phyloP scores from a whole-genome alignment of 1,284 basidiomycete species.

The Fistulina hepatica region DNA sequence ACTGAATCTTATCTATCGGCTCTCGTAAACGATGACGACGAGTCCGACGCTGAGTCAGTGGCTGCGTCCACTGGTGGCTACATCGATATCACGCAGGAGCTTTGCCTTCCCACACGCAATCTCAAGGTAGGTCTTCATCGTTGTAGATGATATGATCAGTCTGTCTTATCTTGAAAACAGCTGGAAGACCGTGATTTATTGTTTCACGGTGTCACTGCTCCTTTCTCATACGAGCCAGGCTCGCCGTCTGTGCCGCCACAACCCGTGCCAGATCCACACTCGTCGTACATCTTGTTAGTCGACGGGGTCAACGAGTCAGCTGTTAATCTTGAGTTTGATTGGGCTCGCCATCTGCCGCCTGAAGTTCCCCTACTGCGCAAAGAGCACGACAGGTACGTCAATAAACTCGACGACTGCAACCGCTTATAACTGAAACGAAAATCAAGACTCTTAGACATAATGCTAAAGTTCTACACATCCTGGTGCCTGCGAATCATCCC shows the following conservation, averaged over 20 bases:
- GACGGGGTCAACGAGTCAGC: constrained; percentile 27
- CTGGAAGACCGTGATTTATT: constrained; percentile 29
- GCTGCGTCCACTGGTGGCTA: too few species aligned
- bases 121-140: constrained; percentile 24
- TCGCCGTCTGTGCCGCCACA: constrained; percentile 11
- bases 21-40: constrained; percentile 14
- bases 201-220: constrained; percentile 30
- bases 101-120: constrained; percentile 28
- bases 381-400: constrained; percentile 42
- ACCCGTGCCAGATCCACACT: constrained; percentile 22
- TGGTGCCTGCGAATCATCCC: constrained; percentile 46
- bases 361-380: constrained; percentile 34
- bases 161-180: constrained; percentile 11
- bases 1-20: constrained; percentile 15
- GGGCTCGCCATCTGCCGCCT: constrained; percentile 43
- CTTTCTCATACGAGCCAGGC: constrained; percentile 27
- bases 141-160: constrained; percentile 5
- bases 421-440: too few species aligned
- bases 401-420: constrained; percentile 3
- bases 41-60: constrained; percentile 19
- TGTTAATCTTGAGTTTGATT: constrained; percentile 40
- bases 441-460: constrained; percentile 37
- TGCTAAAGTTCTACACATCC: constrained; percentile 50
- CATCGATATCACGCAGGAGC: constrained; percentile 24
- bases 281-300: constrained; percentile 17